Percentiles rank a stretch among this genome's conserved stretches.
phyloP scores from a whole-genome alignment of 139 green algal species.

The Tetraselmis striata region DNA sequence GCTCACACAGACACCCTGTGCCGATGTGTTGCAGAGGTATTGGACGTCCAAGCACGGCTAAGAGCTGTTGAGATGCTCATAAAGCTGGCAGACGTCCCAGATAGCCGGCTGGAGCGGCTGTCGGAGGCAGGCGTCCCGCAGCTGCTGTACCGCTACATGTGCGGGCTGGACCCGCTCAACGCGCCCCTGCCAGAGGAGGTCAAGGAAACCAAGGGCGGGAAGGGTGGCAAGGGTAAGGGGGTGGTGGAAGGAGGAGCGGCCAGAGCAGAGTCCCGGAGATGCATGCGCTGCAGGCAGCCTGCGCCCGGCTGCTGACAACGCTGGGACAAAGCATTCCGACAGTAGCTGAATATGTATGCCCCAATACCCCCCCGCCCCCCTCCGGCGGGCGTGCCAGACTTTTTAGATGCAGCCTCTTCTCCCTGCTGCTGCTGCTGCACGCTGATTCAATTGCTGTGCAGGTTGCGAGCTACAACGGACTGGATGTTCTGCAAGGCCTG shows the following conservation, averaged over 20 bases:
- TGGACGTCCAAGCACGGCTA: neutral
- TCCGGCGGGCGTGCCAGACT: too few relatives aligned
- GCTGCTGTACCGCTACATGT: neutral
- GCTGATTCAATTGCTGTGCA: too few relatives aligned
- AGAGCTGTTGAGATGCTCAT: neutral
- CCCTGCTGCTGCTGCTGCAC: too few relatives aligned
- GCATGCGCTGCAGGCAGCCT: neutral
- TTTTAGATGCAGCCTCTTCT: too few relatives aligned
- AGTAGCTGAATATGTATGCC: neutral
- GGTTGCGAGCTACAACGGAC: neutral
- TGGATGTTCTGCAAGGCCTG: neutral
- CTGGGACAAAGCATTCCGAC: neutral
- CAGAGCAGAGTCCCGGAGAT: neutral
- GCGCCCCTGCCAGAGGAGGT: neutral
- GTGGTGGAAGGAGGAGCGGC: neutral
- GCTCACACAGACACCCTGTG: too few relatives aligned
- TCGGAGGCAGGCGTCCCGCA: neutral
- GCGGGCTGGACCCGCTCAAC: neutral
- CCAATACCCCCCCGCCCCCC: too few relatives aligned
- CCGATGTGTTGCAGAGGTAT: neutral
- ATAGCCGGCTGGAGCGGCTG: neutral
- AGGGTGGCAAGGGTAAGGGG: neutral
- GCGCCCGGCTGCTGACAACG: neutral
- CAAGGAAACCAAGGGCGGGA: neutral
- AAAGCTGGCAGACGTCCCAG: neutral